A percentile compares a stretch with the other conserved stretches of the same genome.
phyloP scores from a whole-genome alignment of 2,329 filamentous ascomycete genomes.

The Ceratocystis destructans region DNA sequence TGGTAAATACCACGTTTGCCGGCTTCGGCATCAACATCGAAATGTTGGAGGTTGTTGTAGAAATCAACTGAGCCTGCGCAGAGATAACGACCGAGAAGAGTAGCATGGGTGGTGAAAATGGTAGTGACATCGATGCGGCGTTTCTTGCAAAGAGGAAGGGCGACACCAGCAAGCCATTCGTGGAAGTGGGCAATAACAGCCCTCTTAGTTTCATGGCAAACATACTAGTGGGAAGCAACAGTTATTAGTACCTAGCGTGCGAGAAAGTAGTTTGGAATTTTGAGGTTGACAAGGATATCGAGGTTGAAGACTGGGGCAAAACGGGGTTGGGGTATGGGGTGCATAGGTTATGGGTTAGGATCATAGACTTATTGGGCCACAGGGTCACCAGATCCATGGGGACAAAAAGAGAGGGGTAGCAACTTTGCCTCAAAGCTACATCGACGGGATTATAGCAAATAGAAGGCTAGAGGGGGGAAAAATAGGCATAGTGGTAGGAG shows the following conservation, averaged over 20 bases:
- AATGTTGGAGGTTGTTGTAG: conserved; percentile 96
- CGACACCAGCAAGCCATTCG: conserved; percentile 94
- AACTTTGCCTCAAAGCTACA: neutral
- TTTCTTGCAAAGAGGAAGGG: conserved; percentile 81
- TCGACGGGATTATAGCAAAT: neutral
- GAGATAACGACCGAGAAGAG: conserved; percentile 84
- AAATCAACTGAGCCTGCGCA: conserved; percentile 97
- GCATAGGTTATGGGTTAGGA: conserved; percentile 14
- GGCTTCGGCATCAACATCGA: conserved; percentile 91
- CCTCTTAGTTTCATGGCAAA: conserved; percentile 78
- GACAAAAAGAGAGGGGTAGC: conserved; percentile 7
- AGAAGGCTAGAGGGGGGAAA: neutral
- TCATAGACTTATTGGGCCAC: conserved; percentile 12
- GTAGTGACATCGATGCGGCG: conserved; percentile 92
- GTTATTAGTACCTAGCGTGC: neutral
- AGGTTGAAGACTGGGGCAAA: conserved; percentile 9
- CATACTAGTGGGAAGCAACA: conserved; percentile 46
- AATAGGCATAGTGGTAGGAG: neutral
- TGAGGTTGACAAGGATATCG: conserved; percentile 18
- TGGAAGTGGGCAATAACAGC: conserved; percentile 98
- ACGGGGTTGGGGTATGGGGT: conserved; percentile 10
- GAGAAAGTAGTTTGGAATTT: neutral
- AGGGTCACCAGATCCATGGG: neutral
- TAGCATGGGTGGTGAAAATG: conserved; percentile 93
- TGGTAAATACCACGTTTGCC: conserved; percentile 98